Conservation (phyloP, 371 early-diverging fungal species). For the Mortierella sp. region DNA sequence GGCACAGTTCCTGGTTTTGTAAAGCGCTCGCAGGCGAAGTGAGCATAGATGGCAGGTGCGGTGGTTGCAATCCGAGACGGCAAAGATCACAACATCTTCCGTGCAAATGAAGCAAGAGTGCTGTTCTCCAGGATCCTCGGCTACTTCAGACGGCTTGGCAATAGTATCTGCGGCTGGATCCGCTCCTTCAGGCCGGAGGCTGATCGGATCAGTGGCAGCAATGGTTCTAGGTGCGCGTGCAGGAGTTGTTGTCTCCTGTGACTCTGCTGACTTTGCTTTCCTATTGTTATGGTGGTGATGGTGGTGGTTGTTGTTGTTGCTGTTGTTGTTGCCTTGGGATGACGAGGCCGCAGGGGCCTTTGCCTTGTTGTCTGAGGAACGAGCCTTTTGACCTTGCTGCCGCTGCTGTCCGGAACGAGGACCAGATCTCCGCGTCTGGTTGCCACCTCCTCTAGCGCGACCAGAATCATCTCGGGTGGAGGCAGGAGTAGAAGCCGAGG, state of each 20-base stretch:
- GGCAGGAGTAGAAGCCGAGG: too few species aligned
- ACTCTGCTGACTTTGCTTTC: conserved; percentile 10
- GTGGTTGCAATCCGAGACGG: conserved; percentile 94
- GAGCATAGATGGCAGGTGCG: conserved; percentile 91
- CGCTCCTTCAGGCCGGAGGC: conserved; percentile 25
- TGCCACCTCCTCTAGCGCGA: too few species aligned
- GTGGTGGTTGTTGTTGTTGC: conserved; percentile 12
- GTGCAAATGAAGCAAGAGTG: conserved; percentile 92
- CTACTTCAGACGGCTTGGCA: not conserved
- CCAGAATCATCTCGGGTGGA: too few species aligned
- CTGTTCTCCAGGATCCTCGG: conserved; percentile 56
- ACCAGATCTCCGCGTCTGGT: too few species aligned
- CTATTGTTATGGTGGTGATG: conserved; percentile 26
- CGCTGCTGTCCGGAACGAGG: too few species aligned
- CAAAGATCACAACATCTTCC: conserved; percentile 79
- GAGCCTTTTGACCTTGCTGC: too few species aligned
- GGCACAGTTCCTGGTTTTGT: conserved; percentile 85
- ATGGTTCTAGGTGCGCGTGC: conserved; percentile 31
- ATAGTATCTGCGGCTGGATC: not conserved
- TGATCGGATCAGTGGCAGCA: conserved; percentile 41
- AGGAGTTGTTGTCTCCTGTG: not conserved
- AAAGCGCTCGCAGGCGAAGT: conserved; percentile 88
- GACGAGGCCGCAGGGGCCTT: not conserved
- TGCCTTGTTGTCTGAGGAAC: not conserved
- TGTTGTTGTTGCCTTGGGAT: conserved; percentile 1